These are phyloP conservation scores for Terfezia boudieri DNA, from an alignment of 495 filamentous ascomycete species.

Conservation along the genomic window DNA sequence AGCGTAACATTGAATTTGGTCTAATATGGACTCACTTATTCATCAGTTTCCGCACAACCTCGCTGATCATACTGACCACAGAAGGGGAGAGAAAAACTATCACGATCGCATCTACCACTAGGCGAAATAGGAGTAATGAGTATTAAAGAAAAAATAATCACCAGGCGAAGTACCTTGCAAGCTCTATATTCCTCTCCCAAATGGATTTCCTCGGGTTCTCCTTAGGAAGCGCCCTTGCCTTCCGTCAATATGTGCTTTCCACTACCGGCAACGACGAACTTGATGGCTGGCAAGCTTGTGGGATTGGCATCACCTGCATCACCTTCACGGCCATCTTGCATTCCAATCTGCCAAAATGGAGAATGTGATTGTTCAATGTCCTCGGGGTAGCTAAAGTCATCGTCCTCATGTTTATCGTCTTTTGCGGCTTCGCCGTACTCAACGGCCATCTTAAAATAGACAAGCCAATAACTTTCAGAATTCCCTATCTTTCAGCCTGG, in stretches of 20 bases:
- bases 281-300: slow-evolving; percentile 44
- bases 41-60: too few species aligned
- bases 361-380: slow-evolving; percentile 40
- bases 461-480: slow-evolving; percentile 40
- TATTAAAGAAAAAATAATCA: too few species aligned
- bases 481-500: slow-evolving; percentile 30
- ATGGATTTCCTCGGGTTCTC: slow-evolving; percentile 35
- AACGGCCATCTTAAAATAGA: slow-evolving; percentile 30
- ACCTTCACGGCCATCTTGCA: slow-evolving; percentile 41
- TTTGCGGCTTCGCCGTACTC: slow-evolving; percentile 41
- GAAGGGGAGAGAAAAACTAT: slow-evolving; percentile 38
- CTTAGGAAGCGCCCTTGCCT: slow-evolving; percentile 40
- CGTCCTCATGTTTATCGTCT: slow-evolving; percentile 42
- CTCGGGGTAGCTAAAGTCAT: slow-evolving; percentile 46
- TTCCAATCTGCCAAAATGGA: slow-evolving; percentile 39
- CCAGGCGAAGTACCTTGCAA: slow-evolving; percentile 44
- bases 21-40: slow-evolving; percentile 9
- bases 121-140: too few species aligned
- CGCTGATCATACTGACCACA: not conserved
- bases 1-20: slow-evolving; percentile 18
- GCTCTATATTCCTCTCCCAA: slow-evolving; percentile 37
- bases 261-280: slow-evolving; percentile 34
- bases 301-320: slow-evolving; percentile 37
- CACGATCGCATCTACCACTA: slow-evolving; percentile 42
- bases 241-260: slow-evolving; percentile 45